A percentile compares a stretch with the other conserved stretches of the same genome.
Evolutionary conservation across 2,329 filamentous ascomycete genomes (phyloP).

Genomic region (Emergomyces orientalis): DNA sequence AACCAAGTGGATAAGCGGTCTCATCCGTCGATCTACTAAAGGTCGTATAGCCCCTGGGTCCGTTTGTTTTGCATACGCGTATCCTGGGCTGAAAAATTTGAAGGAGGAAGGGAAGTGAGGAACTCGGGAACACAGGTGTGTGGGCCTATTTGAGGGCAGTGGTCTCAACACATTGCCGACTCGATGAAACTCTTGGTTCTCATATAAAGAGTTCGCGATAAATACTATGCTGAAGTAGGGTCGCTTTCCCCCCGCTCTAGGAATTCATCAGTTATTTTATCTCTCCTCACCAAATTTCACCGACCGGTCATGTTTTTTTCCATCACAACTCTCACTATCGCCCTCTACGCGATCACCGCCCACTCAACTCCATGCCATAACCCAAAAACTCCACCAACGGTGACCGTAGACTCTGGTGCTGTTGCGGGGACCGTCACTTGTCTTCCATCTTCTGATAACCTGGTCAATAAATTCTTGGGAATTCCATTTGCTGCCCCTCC

Average conservation of each 20-base stretch:
- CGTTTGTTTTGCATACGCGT: not conserved
- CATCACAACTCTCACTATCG: not conserved
- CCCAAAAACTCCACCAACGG: slow-evolving; percentile 14
- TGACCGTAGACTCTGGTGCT: slow-evolving; percentile 20
- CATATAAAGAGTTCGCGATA: not conserved
- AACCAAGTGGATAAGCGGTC: not conserved
- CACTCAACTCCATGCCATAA: not conserved
- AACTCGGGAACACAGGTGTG: too few species aligned
- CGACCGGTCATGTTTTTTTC: not conserved
- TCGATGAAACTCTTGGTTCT: not conserved
- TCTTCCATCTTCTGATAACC: slow-evolving; percentile 17
- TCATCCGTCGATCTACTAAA: too few species aligned
- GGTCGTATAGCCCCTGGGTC: too few species aligned
- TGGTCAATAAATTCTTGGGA: slow-evolving; percentile 25
- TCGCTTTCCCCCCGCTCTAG: too few species aligned
- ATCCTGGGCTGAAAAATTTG: not conserved
- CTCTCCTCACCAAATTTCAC: not conserved
- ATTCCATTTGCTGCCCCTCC: slow-evolving; percentile 25
- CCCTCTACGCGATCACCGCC: not conserved
- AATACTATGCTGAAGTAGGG: not conserved
- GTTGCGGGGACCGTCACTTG: slow-evolving; percentile 22
- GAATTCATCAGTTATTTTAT: not conserved
- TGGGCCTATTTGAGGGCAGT: not conserved
- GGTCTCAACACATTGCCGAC: not conserved
- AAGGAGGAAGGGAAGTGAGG: too few species aligned